A percentile compares a stretch with the other conserved stretches of the same genome.
phyloP scores from a whole-genome alignment of 306 rosid species.

The Argentina anserina region DNA sequence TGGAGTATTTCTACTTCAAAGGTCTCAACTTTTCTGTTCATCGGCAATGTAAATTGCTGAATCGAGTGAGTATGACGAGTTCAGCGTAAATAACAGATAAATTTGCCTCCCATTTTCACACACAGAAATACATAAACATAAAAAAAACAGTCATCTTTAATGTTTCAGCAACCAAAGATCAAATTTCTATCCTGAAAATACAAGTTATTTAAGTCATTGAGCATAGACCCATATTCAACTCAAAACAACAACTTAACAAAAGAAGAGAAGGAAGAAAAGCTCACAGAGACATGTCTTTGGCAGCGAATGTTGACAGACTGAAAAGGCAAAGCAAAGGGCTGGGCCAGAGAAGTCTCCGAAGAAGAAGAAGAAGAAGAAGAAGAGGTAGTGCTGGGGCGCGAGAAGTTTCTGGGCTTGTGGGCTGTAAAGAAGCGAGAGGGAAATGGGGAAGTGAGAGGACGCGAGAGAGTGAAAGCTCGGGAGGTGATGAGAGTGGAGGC shows the following conservation, averaged over 20 bases:
- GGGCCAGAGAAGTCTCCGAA: neutral
- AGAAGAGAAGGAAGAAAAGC: neutral
- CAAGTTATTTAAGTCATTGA: neutral
- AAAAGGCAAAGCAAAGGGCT: slow-evolving; percentile 39
- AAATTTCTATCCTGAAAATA: neutral
- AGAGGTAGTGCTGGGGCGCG: slow-evolving; percentile 24
- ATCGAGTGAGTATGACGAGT: neutral
- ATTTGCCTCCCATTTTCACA: neutral
- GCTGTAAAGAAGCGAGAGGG: slow-evolving; percentile 25
- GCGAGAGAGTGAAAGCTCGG: slow-evolving; percentile 20
- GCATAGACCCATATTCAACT: neutral
- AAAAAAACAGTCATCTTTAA: neutral
- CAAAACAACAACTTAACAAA: neutral
- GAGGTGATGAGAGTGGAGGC: slow-evolving; percentile 30
- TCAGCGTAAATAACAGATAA: neutral
- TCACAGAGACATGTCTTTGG: slow-evolving; percentile 58
- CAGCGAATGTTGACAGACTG: slow-evolving; percentile 64
- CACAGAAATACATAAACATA: neutral
- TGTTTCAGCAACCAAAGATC: neutral
- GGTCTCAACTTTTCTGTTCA: neutral
- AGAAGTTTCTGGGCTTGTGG: slow-evolving; percentile 19
- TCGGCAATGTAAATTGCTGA: neutral
- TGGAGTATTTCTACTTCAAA: neutral
- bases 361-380: slow-evolving; percentile 18
- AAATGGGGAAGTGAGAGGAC: slow-evolving; percentile 24